These are phyloP conservation scores for Wolfiporia cocos DNA, from an alignment of 1,284 basidiomycete species.

Conservation along the genomic window DNA sequence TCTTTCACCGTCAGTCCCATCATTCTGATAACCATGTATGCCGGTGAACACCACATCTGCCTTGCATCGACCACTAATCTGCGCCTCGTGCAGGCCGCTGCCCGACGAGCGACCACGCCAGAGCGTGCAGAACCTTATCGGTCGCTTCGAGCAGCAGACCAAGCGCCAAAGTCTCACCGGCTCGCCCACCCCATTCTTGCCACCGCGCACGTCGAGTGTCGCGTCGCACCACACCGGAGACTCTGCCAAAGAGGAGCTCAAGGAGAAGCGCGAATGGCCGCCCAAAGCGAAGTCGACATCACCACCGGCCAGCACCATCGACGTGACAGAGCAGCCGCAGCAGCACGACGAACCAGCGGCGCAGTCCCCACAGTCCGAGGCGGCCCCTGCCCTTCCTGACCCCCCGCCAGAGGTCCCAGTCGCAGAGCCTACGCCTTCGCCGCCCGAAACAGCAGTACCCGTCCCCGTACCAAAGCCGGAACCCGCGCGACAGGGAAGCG, in stretches of 20 bases:
- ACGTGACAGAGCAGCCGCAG: too few species aligned
- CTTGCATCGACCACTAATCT: conserved; percentile 13
- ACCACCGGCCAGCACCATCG: too few species aligned
- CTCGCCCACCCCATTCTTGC: conserved; percentile 17
- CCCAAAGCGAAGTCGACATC: conserved; percentile 29
- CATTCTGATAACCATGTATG: conserved; percentile 14
- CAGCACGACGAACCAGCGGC: too few species aligned
- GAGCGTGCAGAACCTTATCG: conserved; percentile 80
- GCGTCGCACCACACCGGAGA: conserved; percentile 52
- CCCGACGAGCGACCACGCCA: conserved; percentile 78
- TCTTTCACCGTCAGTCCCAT: neutral
- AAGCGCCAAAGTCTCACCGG: conserved; percentile 44
- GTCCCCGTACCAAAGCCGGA: conserved; percentile 10
- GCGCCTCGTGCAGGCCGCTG: conserved; percentile 49
- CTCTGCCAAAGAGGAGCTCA: conserved; percentile 53
- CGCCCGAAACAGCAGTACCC: conserved; percentile 6
- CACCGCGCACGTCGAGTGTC: conserved; percentile 55
- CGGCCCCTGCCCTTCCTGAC: neutral
- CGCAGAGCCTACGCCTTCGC: conserved; percentile 1
- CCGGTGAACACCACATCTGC: conserved; percentile 2
- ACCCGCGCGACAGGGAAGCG: conserved; percentile 15
- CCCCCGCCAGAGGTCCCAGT: neutral
- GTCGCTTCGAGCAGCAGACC: conserved; percentile 72
- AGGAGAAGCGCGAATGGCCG: conserved; percentile 75
- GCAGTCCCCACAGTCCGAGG: too few species aligned